Evolutionary conservation across 352 stramenopile species (phyloP), one percentile per base, ranked within the genome.

Genomic region (Phytopythium helicoides): DNA sequence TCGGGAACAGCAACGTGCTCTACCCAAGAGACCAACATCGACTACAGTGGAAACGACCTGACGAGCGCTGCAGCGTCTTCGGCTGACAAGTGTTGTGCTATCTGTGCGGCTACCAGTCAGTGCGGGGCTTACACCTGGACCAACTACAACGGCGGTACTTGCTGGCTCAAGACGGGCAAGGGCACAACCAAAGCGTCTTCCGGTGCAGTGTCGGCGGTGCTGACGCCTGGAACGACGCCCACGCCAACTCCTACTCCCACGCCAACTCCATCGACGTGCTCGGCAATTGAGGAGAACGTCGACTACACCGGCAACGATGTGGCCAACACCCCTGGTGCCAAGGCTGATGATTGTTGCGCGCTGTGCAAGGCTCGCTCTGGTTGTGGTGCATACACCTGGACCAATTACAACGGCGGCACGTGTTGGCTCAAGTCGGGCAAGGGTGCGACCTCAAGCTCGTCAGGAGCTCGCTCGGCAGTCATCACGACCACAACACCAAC

Each of bases 381-480:
- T 5, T 86, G 73, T 58, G 67, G 62, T 11, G 73, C 66, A 1
- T 87, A 72, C 61, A 66, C 71, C 10, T 87, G 76, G 73, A 81
- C 58, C 28, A 67, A 66, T 38, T 60, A 63, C 52, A 59, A 76
- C 19, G 72, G 64, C 21, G 73, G 76, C 34, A 80, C 58, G 14
- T 87, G 75, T 58, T 87, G 66, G 61, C 59, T 87, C 21, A 87
- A 89, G 56, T 77, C 60, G 9, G 63, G 21, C 41, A 73, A 80
- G 56, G 65, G 61, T 1, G 31, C 16, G 5, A 57, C 50, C 21
- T 47, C 56, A 8, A 33, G 48, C 1, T 59, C 59, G 11, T 36
- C 3, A 9, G 56, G 60, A 11, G 58, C 52, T 9, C 25, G 49
- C 21, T 75, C 62, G n/a, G 52, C 26, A 6, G 33, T 55, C n/a